phyloP scores from a whole-genome alignment of 352 stramenopile genomes.

The Blastocystis sp. region DNA sequence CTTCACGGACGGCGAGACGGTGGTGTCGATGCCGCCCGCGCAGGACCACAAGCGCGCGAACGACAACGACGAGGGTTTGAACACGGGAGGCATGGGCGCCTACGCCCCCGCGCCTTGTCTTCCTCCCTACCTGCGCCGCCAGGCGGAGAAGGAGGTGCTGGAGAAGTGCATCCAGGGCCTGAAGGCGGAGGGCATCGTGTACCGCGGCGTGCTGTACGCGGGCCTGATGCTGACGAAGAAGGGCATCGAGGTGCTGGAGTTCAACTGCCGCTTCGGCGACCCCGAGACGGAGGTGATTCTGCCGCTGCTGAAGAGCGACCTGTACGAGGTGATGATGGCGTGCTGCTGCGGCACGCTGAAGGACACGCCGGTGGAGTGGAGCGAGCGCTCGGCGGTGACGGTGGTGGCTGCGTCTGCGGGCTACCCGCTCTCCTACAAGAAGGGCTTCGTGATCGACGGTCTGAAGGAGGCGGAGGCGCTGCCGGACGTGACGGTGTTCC shows the following conservation, averaged over 20 bases:
- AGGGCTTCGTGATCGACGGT: conserved; percentile 92
- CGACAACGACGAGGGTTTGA: conserved; percentile 94
- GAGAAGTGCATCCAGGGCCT: conserved; percentile 84
- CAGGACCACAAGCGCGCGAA: conserved; percentile 99
- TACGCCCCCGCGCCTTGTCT: conserved; percentile 95
- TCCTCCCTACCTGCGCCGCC: conserved; percentile 86
- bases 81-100: conserved; percentile 98
- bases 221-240: conserved; percentile 93
- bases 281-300: conserved; percentile 98
- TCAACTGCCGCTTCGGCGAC: conserved; percentile 99
- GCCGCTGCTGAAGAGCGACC: conserved; percentile 90
- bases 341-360: conserved; percentile 87
- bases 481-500: conserved; percentile 93
- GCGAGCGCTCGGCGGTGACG: conserved; percentile 87
- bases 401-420: conserved; percentile 93
- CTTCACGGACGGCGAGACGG: conserved; percentile 93
- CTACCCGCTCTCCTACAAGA: conserved; percentile 97
- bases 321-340: conserved; percentile 95
- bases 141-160: conserved; percentile 83
- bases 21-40: conserved; percentile 91
- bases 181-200: conserved; percentile 93
- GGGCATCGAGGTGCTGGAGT: conserved; percentile 93
- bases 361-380: conserved; percentile 84
- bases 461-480: conserved; percentile 84
- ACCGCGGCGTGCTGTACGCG: conserved; percentile 96